Percentiles rank a stretch among this genome's conserved stretches.
Evolutionary conservation across 371 early-diverging fungal species (phyloP).

Genomic region (Mortierella sp.): DNA sequence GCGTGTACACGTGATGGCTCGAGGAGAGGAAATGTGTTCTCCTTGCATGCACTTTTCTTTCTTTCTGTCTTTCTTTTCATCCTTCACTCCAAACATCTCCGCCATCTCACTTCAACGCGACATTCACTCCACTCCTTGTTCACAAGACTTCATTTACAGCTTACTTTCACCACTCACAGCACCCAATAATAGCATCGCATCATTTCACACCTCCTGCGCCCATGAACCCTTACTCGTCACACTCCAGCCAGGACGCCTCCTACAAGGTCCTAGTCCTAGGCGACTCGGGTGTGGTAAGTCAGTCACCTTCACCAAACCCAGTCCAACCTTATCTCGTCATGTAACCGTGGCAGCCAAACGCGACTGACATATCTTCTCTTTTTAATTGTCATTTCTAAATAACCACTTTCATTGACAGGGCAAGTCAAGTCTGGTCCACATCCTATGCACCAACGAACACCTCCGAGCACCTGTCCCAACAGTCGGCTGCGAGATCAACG

Average conservation of each 20-base stretch:
- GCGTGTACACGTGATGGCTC: neutral
- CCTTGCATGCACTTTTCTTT: neutral
- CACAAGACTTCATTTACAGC: neutral
- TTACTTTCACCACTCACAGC: neutral
- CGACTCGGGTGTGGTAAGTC: conserved; percentile 52
- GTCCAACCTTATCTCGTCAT: neutral
- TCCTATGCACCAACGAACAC: conserved; percentile 61
- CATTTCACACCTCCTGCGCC: neutral
- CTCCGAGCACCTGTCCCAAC: conserved; percentile 51
- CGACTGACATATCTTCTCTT: neutral
- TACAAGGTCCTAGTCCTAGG: conserved; percentile 51
- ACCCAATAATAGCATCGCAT: neutral
- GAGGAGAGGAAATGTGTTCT: neutral
- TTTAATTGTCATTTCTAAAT: neutral
- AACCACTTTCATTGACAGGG: conserved; percentile 38
- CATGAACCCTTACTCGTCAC: conserved; percentile 1
- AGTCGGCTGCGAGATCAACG: conserved; percentile 62
- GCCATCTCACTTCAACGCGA: neutral
- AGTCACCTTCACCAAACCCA: too few species aligned
- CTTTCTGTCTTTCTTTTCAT: neutral
- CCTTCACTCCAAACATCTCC: neutral
- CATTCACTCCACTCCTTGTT: neutral
- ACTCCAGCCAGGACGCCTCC: conserved; percentile 16
- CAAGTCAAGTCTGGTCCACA: conserved; percentile 63
- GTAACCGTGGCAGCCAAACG: neutral